Evolutionary conservation across 1,284 basidiomycete species (phyloP).

Genomic region (Ganoderma sp.): DNA sequence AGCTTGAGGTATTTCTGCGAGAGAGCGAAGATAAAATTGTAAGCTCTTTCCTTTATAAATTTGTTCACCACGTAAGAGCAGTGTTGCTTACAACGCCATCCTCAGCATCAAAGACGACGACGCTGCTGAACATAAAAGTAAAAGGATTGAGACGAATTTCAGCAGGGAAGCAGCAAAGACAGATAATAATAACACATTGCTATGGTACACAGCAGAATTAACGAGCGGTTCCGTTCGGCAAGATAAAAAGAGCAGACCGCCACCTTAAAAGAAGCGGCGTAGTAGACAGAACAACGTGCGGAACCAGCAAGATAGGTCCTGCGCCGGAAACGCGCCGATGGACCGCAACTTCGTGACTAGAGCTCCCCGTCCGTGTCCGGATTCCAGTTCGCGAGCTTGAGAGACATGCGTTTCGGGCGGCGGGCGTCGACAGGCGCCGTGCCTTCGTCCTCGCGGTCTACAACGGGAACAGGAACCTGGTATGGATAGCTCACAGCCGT

Average conservation of each 20-base stretch:
- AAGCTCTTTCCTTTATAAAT: no score
- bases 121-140: no score
- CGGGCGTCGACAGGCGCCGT: slow-evolving; percentile 23
- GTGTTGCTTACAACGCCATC: no score
- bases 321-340: no score
- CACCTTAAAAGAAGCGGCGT: background rate
- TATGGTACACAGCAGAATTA: background rate
- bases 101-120: no score
- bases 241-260: background rate
- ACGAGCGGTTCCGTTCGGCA: background rate
- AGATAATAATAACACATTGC: background rate
- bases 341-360: slow-evolving; percentile 8
- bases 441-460: slow-evolving; percentile 17
- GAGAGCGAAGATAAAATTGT: no score
- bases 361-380: slow-evolving; percentile 36
- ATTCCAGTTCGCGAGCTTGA: slow-evolving; percentile 39
- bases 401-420: slow-evolving; percentile 35
- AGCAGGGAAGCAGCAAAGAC: background rate
- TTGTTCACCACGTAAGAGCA: no score
- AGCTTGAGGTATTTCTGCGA: no score
- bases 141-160: background rate
- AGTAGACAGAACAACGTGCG: no score
- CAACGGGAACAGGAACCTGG: slow-evolving; percentile 14
- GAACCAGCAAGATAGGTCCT: no score
- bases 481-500: slow-evolving; percentile 31